Conservation (phyloP, 768 basidiomycete genomes). For the Agaricus blazei region DNA sequence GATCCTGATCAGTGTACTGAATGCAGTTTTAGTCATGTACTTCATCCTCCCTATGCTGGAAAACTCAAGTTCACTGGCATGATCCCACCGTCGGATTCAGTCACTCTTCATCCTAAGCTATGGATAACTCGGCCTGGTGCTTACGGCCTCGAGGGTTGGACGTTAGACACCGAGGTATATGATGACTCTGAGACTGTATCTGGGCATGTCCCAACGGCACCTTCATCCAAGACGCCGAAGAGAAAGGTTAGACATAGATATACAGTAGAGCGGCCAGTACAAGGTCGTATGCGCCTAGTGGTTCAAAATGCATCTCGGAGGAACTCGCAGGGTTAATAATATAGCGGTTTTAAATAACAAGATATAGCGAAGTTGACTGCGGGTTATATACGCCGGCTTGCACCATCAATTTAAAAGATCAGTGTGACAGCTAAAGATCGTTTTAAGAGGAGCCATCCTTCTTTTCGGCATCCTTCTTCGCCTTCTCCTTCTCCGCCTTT, state of each 20-base stretch:
- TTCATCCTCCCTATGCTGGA: conserved; percentile 58
- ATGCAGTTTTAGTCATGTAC: conserved; percentile 27
- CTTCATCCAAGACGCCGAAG: neutral
- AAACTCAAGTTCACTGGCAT: conserved; percentile 60
- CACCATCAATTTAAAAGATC: no score
- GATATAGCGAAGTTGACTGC: no score
- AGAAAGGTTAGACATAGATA: conserved; percentile 26
- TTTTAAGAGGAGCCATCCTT: conserved; percentile 14
- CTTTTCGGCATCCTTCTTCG: conserved; percentile 24
- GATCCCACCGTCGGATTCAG: conserved; percentile 44
- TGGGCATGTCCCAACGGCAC: neutral
- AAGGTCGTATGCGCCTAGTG: conserved; percentile 24
- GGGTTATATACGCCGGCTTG: no score
- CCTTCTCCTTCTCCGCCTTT: conserved; percentile 40
- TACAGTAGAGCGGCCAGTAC: conserved; percentile 24
- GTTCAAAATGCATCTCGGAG: conserved; percentile 23
- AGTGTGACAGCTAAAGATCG: no score
- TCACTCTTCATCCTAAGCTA: conserved; percentile 42
- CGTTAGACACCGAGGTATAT: conserved; percentile 43
- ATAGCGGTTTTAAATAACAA: no score
- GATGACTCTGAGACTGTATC: conserved; percentile 2
- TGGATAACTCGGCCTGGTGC: conserved; percentile 61
- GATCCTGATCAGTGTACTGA: neutral
- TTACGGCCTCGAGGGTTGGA: conserved; percentile 66
- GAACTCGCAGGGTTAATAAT: neutral